A percentile compares a stretch with the other conserved stretches of the same genome.
Evolutionary conservation across 2,329 filamentous ascomycete genomes (phyloP).

Genomic region (Pseudogymnoascus sp.): DNA sequence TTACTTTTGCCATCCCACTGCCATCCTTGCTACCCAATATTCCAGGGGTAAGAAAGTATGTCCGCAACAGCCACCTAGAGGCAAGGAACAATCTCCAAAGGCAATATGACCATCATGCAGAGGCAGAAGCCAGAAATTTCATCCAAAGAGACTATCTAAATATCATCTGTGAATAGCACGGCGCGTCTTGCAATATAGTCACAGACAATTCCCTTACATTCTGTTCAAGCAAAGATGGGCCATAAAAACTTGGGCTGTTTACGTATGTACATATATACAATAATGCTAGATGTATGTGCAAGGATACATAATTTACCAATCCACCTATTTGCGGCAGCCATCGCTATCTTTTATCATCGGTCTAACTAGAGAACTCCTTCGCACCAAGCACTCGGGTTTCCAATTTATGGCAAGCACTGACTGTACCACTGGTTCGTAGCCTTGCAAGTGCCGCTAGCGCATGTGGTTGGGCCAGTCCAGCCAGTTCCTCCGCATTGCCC

Average conservation of each 20-base stretch:
- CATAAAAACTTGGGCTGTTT: not conserved
- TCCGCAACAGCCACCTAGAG: not conserved
- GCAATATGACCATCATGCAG: not conserved
- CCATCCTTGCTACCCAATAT: not conserved
- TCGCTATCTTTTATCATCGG: not conserved
- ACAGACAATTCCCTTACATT: too few relatives aligned
- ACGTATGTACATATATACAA: not conserved
- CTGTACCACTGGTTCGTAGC: constrained; percentile 12
- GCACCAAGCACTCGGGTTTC: not conserved
- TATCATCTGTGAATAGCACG: not conserved
- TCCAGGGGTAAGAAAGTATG: not conserved
- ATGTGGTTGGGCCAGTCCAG: constrained; percentile 13
- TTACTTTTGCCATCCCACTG: not conserved
- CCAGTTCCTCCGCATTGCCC: constrained; percentile 11
- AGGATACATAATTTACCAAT: not conserved
- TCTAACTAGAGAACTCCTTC: not conserved
- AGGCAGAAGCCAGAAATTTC: not conserved
- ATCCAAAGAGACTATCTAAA: not conserved
- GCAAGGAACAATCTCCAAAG: not conserved
- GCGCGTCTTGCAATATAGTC: not conserved
- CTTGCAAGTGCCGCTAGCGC: constrained; percentile 14
- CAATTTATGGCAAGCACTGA: constrained; percentile 5
- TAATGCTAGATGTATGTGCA: not conserved
- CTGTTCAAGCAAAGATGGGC: not conserved
- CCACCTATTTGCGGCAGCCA: not conserved